Base-by-base conservation (phyloP, 202 grass and related monocot species). In the Dendrocalamus latiflorus region DNA sequence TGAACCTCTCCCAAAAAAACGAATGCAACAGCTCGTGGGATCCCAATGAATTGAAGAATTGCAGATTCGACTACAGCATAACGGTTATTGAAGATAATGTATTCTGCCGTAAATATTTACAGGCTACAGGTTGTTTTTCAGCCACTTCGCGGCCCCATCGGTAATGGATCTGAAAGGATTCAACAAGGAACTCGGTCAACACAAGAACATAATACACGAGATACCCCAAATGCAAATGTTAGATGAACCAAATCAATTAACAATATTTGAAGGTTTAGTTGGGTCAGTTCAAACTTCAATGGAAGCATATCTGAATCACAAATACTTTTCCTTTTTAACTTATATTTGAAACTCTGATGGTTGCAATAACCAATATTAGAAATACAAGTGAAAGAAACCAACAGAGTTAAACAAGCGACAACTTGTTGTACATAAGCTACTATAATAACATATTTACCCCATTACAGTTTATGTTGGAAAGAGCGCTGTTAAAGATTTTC, bases 81-180 rank as follows among this genome's bases (percentile, higher is more conserved):
- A n/a, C n/a, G n/a, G n/a, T n/a, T n/a, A n/a, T n/a, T n/a, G n/a
- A n/a, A n/a, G n/a, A n/a, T n/a, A n/a, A n/a, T n/a, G n/a, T n/a
- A n/a, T n/a, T n/a, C n/a, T n/a, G n/a, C n/a, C n/a, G n/a, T n/a
- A n/a, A n/a, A n/a, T n/a, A n/a, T n/a, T n/a, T n/a, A n/a, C n/a
- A n/a, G n/a, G 65, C 77, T 89, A 94, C 71, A 94, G 72, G 75
- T 89, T 94, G 76, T 89, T 86, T 22, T 89, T 89, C 48, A 94
- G 83, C 92, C 92, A 94, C 70, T 94, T 94, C 12, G 87, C 77
- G 36, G 89, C 89, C 2, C 89, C 86, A 45, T 81, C 84, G 53
- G 57, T 76, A 76, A 94, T 61, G 18, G 92, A 94, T 72, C 92
- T 94, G 84, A 79, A 77, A 85, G 34, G 65, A 85, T 83, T 72